phyloP scores from a whole-genome alignment of 139 green algal genomes.

The Chlamydomonas urium region DNA sequence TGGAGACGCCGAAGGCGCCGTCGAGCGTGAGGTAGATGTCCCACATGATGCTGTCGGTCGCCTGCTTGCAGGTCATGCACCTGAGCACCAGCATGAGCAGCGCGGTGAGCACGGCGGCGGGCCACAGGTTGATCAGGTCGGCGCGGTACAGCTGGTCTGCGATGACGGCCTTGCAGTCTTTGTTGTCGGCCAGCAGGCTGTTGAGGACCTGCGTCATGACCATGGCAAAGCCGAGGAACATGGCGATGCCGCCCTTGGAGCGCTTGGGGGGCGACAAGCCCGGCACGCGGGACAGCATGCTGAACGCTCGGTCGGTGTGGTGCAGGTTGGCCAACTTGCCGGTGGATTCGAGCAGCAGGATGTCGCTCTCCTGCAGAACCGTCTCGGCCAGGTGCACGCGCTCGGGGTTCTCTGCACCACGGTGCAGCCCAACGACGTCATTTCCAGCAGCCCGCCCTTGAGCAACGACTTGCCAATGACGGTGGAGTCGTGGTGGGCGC shows the following conservation, averaged over 20 bases:
- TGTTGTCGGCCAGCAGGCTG: too few relatives aligned
- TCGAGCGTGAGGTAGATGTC: slow-evolving; percentile 53
- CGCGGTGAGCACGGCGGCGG: slow-evolving; percentile 35
- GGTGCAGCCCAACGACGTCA: too few relatives aligned
- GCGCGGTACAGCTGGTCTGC: neutral
- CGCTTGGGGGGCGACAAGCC: slow-evolving; percentile 24
- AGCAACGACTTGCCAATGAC: too few relatives aligned
- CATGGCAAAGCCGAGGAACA: slow-evolving; percentile 37
- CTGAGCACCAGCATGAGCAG: slow-evolving; percentile 13
- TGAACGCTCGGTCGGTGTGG: too few relatives aligned
- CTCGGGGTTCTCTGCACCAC: too few relatives aligned
- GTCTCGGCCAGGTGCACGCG: slow-evolving; percentile 71
- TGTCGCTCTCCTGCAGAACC: slow-evolving; percentile 56
- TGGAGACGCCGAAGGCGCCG: slow-evolving; percentile 56
- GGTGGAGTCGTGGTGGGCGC: too few relatives aligned
- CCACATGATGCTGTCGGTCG: slow-evolving; percentile 46
- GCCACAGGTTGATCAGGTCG: slow-evolving; percentile 42
- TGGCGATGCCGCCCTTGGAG: slow-evolving; percentile 32
- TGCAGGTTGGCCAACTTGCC: too few relatives aligned
- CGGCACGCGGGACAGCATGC: slow-evolving; percentile 41
- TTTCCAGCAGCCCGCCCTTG: too few relatives aligned
- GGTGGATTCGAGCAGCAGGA: slow-evolving; percentile 58
- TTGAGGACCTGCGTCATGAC: slow-evolving; percentile 50
- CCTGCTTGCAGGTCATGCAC: slow-evolving; percentile 27
- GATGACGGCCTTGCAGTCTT: slow-evolving; percentile 19